Percentiles rank a stretch among this genome's conserved stretches.
These are phyloP conservation scores for Cryptococcus floricola DNA, from an alignment of 1,284 basidiomycete genomes.

Conservation along the genomic window DNA sequence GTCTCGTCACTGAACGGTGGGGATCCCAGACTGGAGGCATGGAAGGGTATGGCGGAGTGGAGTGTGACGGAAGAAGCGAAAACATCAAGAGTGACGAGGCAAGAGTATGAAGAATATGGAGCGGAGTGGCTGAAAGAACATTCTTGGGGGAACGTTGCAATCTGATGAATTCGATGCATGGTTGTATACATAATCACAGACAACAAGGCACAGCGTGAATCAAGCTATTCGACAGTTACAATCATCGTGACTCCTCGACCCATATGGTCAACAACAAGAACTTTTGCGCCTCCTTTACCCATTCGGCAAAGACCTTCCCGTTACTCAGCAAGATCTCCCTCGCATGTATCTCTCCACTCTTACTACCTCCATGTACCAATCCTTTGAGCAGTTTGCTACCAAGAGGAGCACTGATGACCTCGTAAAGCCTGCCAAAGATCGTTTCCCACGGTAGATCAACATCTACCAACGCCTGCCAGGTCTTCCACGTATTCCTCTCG, in stretches of 20 bases:
- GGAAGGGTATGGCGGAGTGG: conserved; percentile 89
- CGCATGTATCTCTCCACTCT: not conserved
- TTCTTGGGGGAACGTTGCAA: conserved; percentile 49
- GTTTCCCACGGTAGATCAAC: not conserved
- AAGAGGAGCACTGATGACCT: not conserved
- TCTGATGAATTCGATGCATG: conserved; percentile 10
- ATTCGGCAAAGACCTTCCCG: not conserved
- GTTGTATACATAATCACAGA: not conserved
- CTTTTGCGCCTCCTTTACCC: not conserved
- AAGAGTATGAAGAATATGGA: conserved; percentile 89
- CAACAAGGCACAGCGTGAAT: not conserved
- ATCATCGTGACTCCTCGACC: not conserved
- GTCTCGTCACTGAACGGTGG: conserved; percentile 51
- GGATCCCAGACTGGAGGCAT: conserved; percentile 74
- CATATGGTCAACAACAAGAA: not conserved
- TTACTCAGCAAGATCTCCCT: not conserved
- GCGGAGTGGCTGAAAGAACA: conserved; percentile 63
- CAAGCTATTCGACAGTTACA: not conserved
- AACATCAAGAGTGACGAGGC: conserved; percentile 61
- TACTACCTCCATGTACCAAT: not conserved
- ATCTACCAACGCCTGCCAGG: not conserved
- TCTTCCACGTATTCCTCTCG: not conserved
- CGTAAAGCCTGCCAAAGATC: not conserved
- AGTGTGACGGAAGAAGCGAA: conserved; percentile 61
- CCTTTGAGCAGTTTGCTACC: not conserved